Evolutionary conservation across 257 asterid genomes (phyloP).

Genomic region (Paulownia fortunei): DNA sequence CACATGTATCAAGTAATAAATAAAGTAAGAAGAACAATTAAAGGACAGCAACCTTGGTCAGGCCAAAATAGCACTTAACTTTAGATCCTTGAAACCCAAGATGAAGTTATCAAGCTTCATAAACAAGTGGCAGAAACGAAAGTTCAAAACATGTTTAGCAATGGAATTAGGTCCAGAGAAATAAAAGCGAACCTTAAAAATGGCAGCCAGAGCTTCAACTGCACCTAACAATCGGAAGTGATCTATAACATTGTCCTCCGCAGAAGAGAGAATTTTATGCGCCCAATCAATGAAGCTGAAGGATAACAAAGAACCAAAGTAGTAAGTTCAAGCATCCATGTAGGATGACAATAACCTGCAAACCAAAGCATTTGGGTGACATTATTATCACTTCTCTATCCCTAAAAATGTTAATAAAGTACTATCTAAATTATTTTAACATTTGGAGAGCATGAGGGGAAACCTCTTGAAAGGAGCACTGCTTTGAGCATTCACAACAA

Average conservation of each 20-base stretch:
- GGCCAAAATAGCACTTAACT: background rate
- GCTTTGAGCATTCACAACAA: background rate
- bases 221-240: conserved; percentile 84
- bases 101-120: background rate
- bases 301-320: conserved; percentile 31
- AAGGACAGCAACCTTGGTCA: too few species aligned
- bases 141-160: conserved; percentile 17
- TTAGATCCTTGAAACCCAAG: background rate
- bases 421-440: background rate
- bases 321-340: conserved; percentile 29
- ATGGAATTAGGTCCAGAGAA: conserved; percentile 3
- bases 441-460: background rate
- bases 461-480: background rate
- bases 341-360: background rate
- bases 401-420: background rate
- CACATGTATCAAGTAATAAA: too few species aligned
- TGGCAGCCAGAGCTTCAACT: conserved; percentile 86
- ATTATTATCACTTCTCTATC: background rate
- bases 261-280: conserved; percentile 64
- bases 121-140: background rate
- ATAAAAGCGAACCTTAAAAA: conserved; percentile 68
- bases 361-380: background rate
- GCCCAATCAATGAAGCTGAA: conserved; percentile 93
- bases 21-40: too few species aligned
- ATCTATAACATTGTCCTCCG: conserved; percentile 59